Conservation (phyloP, 768 basidiomycete genomes). For the Tulasnella sp. region DNA sequence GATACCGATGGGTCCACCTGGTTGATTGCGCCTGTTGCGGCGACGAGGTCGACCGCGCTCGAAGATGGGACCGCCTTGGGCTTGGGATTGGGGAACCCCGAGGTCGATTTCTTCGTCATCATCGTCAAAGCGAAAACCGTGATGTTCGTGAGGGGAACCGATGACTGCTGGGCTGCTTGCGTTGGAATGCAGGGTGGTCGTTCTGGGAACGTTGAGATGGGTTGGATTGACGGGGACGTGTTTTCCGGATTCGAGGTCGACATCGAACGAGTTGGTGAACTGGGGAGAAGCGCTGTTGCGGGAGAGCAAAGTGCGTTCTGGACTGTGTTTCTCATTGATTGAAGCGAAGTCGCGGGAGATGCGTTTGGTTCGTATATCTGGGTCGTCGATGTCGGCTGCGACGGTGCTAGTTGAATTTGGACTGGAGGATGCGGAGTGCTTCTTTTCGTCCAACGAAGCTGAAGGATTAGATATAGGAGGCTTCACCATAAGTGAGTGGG, state of each 20-base stretch:
- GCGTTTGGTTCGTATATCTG: neutral
- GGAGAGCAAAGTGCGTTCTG: neutral
- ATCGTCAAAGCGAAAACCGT: neutral
- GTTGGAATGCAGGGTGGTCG: constrained; percentile 6
- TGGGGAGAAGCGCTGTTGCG: neutral
- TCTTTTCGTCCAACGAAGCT: constrained; percentile 9
- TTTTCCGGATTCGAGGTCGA: constrained; percentile 9
- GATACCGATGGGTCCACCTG: neutral
- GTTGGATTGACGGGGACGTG: constrained; percentile 6
- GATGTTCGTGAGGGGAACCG: neutral
- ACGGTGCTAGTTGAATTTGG: constrained; percentile 1
- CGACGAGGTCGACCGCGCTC: constrained; percentile 5
- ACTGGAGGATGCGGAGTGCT: neutral
- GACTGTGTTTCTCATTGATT: neutral
- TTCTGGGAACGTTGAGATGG: neutral
- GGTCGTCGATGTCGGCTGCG: neutral
- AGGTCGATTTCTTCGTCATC: neutral
- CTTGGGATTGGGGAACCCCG: neutral
- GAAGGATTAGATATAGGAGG: neutral
- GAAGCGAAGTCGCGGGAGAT: neutral
- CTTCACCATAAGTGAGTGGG: constrained; percentile 7
- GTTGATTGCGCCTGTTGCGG: neutral
- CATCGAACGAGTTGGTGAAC: constrained; percentile 6
- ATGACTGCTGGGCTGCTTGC: constrained; percentile 10
- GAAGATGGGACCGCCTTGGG: neutral